Percentiles rank a stretch among this genome's conserved stretches.
Evolutionary conservation across 2,329 filamentous ascomycete species (phyloP).

Genomic region (Hypoxylon sp.): DNA sequence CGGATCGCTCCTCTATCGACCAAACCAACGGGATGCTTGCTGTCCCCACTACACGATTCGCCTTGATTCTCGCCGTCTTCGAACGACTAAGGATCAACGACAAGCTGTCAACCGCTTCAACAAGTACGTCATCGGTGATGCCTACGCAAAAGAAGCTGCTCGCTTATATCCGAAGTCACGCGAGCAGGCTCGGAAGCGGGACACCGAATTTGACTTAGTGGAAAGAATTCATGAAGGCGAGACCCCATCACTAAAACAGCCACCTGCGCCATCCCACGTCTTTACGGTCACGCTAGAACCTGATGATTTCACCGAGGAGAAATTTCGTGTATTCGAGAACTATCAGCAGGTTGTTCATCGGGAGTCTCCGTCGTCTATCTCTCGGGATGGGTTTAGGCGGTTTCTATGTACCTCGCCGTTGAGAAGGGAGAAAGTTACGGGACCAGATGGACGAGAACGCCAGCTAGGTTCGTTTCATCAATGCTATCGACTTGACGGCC

Average conservation of each 20-base stretch:
- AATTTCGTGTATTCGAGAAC: slow-evolving; percentile 78
- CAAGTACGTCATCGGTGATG: slow-evolving; percentile 75
- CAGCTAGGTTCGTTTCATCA: slow-evolving; percentile 82
- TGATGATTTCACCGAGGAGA: slow-evolving; percentile 80
- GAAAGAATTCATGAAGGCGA: slow-evolving; percentile 80
- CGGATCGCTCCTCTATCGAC: slow-evolving; percentile 79
- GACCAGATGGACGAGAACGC: slow-evolving; percentile 64
- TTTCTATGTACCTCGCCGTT: slow-evolving; percentile 83
- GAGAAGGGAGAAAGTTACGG: slow-evolving; percentile 58
- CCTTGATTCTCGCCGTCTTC: slow-evolving; percentile 74
- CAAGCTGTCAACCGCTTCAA: slow-evolving; percentile 84
- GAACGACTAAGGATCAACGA: slow-evolving; percentile 77
- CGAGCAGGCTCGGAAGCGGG: slow-evolving; percentile 72
- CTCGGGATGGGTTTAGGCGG: slow-evolving; percentile 71
- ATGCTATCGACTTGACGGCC: slow-evolving; percentile 82
- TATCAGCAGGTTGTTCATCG: slow-evolving; percentile 82
- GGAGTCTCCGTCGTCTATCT: slow-evolving; percentile 72
- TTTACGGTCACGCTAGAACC: slow-evolving; percentile 79
- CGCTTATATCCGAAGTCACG: slow-evolving; percentile 75
- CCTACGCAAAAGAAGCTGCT: slow-evolving; percentile 74
- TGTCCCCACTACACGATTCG: slow-evolving; percentile 93
- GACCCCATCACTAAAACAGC: slow-evolving; percentile 63
- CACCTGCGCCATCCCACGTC: slow-evolving; percentile 74
- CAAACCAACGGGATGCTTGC: slow-evolving; percentile 83
- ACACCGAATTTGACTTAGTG: slow-evolving; percentile 75